Base-by-base conservation (phyloP, 208 protist species). In the Crithidia mellificae region DNA sequence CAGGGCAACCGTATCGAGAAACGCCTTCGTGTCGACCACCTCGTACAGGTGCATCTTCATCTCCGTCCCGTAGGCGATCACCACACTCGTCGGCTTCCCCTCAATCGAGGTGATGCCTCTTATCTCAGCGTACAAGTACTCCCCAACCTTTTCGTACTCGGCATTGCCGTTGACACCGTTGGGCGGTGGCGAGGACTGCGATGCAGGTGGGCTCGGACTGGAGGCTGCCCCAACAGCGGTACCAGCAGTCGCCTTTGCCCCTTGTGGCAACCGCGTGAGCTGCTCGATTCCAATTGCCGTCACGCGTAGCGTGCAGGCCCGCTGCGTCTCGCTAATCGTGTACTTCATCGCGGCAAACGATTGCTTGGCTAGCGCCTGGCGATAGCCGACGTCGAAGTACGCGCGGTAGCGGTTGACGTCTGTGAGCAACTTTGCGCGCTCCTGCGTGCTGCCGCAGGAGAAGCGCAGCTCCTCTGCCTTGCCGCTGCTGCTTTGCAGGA, bases 351-450 rank as follows among this genome's bases (percentile, higher is more conserved):
- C 78, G 2, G 53, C 24, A 75, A 87, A 96, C 17, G 59, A 38
- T 27, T 78, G 74, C 19, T 63, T 30, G 9, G 55, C 27, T 12
- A 69, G 30, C 17, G 56, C 20, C 38, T 57, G 29, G 29, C 64
- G 50, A 27, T 88, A 85, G n/a, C 50, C 63, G 14, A 38, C 15
- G 63, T 94, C 86, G 58, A 94, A 94, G 11, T 53, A 12, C 8
- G 39, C 11, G 24, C 88, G 88, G 58, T 92, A 74, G 19, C 84
- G 72, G 56, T 96, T 91, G 19, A 94, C 77, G 63, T 90, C 86
- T 2, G 94, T 96, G 22, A 98, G 81, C n/a, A 98, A 68, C 56
- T 88, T 85, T 6, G 81, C 83, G 22, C 94, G 90, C 63, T 96
- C 88, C 22, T 57, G 53, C 9, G 68, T 55, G 6, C 53, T 80